Base-by-base conservation (phyloP, 192 early-diverging fungal genomes). In the Rhizophagus sp. region DNA sequence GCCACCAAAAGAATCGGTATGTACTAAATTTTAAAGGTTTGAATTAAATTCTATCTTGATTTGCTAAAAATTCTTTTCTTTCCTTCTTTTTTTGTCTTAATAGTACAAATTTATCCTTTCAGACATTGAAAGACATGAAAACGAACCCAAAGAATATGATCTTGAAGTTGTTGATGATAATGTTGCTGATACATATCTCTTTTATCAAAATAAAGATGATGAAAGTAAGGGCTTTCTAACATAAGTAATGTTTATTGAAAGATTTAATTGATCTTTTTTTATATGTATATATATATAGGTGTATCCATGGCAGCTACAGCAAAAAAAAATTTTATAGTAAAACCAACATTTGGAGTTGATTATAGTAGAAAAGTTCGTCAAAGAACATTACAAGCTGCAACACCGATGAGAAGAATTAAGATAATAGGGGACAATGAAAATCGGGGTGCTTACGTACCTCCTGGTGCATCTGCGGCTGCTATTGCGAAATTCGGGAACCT, bases 81-180 rank as follows among this genome's bases (percentile, higher is more conserved):
- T 57, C 15, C n/a, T 62, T 50, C 49, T 4, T 47, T 25, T 72
- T 72, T 72, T 41, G n/a, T 44, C 17, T 24, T 47, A 44, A 44
- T 44, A 65, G 79, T 47, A 67, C 68, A 84, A 92, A 27, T 83
- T 97, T 25, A 82, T 95, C 22, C 86, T 97, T 5, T 90, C 93
- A 34, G 88, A 93, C 30, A 84, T 88, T 19, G 83, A 88, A 17
- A 86, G 86, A 64, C 85, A 90, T 52, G 82, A 78, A 12, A 90
- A 89, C 66, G 85, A 97, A 17, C 96, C 96, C 41, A 93, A 94
- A 76, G 91, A 93, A 81, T 99, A 97, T 84, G 90, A 88, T 33
- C 88, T 99, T 74, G 87, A 91, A 15, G 88, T 97, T 74, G 88
- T 86, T 34, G 87, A 90, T 66, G 86, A 88, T 25, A 87, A 90